Base-by-base conservation (phyloP, 106 monocot genomes). In the Dioscorea zingiberensis region DNA sequence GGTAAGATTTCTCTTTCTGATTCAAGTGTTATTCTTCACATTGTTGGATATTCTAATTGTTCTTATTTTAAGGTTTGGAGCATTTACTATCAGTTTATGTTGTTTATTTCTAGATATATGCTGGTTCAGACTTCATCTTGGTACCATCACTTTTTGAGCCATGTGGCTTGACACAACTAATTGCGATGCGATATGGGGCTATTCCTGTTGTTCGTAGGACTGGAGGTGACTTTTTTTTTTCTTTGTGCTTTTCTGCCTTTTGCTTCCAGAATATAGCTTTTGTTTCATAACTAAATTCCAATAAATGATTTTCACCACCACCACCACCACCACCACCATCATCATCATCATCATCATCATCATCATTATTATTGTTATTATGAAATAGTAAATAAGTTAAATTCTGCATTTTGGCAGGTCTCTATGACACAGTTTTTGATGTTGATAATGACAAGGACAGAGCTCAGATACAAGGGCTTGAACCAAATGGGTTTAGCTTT, bases 141-240 rank as follows among this genome's bases (percentile, higher is more conserved):
- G 97, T 97, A 74, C 97, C 97, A 48, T 97, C 97, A 47, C 60
- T 97, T 55, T 97, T 97, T 70, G 97, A 97, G 68, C 97, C 97
- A 16, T 97, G 97, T 67, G 97, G 97, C 19, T 72, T 97, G 46
- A 97, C 97, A 21, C 97, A 97, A 62, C 85, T 97, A 49, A 83
- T 76, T 25, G 97, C 97, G 14, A 97, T 97, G 97, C 72, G 97
- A 74, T 97, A 97, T 81, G 97, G 97, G 7, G 81, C 97, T 59
- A 86, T 97, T 61, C 97, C 97, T 21, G 59, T 97, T 71, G 97
- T 97, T 68, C 91, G 92, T 55, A 97, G 78, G 82, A 97, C 97
- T 55, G 97, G 97, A 86, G 97, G 97, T 97, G 47, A 54, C 69
- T 76, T 10, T 7, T 54, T 38, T 24, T 25, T 5, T 17, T 38